These are phyloP conservation scores for Capronia coronata DNA, from an alignment of 2,329 filamentous ascomycete species.

Conservation along the genomic window DNA sequence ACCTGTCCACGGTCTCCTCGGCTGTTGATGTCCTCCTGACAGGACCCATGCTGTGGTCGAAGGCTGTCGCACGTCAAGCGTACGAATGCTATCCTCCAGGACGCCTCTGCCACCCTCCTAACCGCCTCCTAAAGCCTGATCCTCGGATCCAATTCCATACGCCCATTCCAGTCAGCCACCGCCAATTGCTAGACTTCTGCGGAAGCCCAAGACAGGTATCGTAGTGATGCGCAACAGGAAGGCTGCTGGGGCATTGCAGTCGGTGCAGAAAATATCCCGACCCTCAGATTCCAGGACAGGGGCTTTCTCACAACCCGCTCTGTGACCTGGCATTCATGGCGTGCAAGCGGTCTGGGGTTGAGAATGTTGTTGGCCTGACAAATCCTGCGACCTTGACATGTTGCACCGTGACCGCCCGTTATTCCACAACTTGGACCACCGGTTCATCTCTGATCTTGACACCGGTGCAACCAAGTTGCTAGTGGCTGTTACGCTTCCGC, in stretches of 20 bases:
- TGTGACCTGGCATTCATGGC: not conserved
- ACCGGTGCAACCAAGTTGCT: conserved; percentile 12
- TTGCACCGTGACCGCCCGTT: conserved; percentile 15
- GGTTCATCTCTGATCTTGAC: conserved; percentile 18
- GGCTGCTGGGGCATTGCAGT: not conserved
- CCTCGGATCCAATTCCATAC: not conserved
- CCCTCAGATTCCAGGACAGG: not conserved
- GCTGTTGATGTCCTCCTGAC: no score
- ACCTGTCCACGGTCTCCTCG: no score
- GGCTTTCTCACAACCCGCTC: not conserved
- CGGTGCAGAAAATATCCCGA: conserved; percentile 8
- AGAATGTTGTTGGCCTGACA: conserved; percentile 17
- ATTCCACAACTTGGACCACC: conserved; percentile 24
- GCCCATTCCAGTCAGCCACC: not conserved
- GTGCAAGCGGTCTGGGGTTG: not conserved
- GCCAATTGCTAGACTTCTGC: not conserved
- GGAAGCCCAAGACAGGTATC: conserved; percentile 1
- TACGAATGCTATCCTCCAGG: no score
- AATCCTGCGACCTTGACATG: conserved; percentile 23
- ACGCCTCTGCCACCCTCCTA: no score
- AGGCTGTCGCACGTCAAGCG: no score
- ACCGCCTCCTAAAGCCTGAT: not conserved
- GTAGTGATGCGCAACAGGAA: conserved; percentile 4
- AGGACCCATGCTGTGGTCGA: no score
- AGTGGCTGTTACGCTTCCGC: conserved; percentile 1